Evolutionary conservation across 1,284 basidiomycete genomes (phyloP).

Genomic region (Cystobasidium pallidum): DNA sequence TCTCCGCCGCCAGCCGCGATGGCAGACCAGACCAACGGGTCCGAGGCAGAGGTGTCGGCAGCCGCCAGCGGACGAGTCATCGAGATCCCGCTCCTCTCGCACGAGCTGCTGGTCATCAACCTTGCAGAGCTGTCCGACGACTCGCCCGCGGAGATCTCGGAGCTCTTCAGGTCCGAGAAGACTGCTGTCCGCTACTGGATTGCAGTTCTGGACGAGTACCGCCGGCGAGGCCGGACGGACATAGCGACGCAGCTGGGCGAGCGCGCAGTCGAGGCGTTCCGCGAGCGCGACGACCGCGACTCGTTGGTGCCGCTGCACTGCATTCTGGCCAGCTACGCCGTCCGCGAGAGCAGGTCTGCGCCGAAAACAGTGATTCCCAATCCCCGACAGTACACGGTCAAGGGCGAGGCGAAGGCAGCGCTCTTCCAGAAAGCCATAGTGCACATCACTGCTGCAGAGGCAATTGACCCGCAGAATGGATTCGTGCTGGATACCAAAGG

Average conservation of each 20-base stretch:
- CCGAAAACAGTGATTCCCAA: slow-evolving; percentile 74
- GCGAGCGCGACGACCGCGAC: slow-evolving; percentile 52
- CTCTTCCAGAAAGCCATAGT: slow-evolving; percentile 17
- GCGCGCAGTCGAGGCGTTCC: slow-evolving; percentile 53
- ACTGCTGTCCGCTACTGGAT: slow-evolving; percentile 74
- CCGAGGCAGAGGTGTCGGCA: slow-evolving; percentile 4
- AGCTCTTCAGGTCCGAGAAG: slow-evolving; percentile 69
- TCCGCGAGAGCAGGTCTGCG: slow-evolving; percentile 74
- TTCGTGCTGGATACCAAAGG: slow-evolving; percentile 46
- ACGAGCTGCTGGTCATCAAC: slow-evolving; percentile 74
- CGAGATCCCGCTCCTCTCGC: slow-evolving; percentile 37
- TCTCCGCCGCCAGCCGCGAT: not conserved
- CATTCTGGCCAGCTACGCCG: slow-evolving; percentile 78
- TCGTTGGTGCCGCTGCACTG: slow-evolving; percentile 66
- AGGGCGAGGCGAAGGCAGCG: slow-evolving; percentile 16
- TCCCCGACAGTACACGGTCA: slow-evolving; percentile 65
- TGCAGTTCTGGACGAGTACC: slow-evolving; percentile 69
- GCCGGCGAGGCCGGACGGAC: slow-evolving; percentile 63
- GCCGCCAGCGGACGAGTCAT: slow-evolving; percentile 9
- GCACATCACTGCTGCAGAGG: slow-evolving; percentile 20
- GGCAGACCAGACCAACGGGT: not conserved
- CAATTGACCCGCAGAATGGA: slow-evolving; percentile 9
- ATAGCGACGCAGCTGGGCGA: slow-evolving; percentile 57
- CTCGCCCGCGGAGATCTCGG: slow-evolving; percentile 70
- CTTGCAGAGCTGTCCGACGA: slow-evolving; percentile 71